Base-by-base conservation (phyloP, 768 basidiomycete species). In the Termitomyces sp. region DNA sequence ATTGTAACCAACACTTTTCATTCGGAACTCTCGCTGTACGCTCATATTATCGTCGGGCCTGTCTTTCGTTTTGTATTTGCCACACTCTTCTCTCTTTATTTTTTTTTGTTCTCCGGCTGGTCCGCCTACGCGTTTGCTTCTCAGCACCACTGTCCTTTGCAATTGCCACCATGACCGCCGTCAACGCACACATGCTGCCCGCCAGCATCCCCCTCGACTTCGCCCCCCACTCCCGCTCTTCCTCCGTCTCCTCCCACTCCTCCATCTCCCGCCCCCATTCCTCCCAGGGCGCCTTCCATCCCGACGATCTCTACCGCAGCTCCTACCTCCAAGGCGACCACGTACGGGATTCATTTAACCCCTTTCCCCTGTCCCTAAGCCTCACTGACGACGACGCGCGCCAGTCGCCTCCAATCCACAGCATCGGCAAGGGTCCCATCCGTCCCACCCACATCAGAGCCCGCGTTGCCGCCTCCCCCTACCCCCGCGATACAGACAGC, bases 401-500 rank as follows among this genome's bases (percentile, higher is more conserved):
- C 18, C 40, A 89, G 78, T 89, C 88, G 7, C 87, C 89, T 58
- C 89, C 89, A n/a, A 90, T 87, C 73, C 83, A 85, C 75, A 88
- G 86, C 75, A 78, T 90, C 77, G 77, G 81, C 59, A 91, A 92
- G 79, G 85, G 84, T 68, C 89, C 89, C 68, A 81, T 88, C 65
- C 88, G 90, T 66, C 85, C 86, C 33, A 81, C 83, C 62, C 91
- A 92, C 75, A 87, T 88, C 73, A 85, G 92, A 65, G 90, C 90
- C 65, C 87, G 92, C 65, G 88, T 83, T 46, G 87, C 87, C 48
- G 87, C 91, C 33, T 92, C 91, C 57, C 92, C 92, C 49, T 94
- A 94, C 74, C 89, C 91, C 57, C 86, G 92, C 63, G 91, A 93
- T 70, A 85, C 88, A 13, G 90, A 92, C 78, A 89, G 88, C 70